Conservation (phyloP, 306 rosid species). For the Malus orientalis region DNA sequence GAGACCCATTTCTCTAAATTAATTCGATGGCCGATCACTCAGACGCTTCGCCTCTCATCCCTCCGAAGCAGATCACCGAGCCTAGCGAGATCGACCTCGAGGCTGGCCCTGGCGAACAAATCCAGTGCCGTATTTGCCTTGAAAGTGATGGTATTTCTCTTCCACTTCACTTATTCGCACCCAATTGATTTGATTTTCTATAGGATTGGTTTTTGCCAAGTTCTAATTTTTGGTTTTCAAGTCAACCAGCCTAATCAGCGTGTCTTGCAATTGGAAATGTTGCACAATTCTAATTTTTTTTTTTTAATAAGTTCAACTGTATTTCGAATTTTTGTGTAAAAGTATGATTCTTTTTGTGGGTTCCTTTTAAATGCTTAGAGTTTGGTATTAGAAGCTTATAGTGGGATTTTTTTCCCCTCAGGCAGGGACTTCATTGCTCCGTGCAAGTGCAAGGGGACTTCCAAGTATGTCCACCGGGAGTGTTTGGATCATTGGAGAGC, state of each 20-base stretch:
- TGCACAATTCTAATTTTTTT: neutral
- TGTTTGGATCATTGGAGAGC: constrained; percentile 99
- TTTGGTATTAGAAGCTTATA: neutral
- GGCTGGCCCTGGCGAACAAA: constrained; percentile 93
- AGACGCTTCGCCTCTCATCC: constrained; percentile 67
- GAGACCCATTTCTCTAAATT: neutral
- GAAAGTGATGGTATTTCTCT: constrained; percentile 75
- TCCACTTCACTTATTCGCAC: neutral
- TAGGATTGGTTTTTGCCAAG: neutral
- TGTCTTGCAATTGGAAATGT: neutral
- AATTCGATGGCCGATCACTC: constrained; percentile 68
- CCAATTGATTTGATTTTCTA: neutral
- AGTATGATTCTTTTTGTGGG: neutral
- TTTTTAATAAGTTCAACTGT: neutral
- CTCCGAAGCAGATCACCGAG: constrained; percentile 51
- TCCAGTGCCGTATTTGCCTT: constrained; percentile 97
- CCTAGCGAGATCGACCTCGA: constrained; percentile 89
- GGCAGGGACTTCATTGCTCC: constrained; percentile 99
- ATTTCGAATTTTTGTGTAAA: neutral
- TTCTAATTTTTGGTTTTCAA: neutral
- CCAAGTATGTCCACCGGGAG: constrained; percentile 93
- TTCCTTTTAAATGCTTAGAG: neutral
- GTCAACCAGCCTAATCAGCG: neutral
- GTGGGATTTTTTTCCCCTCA: constrained; percentile 22
- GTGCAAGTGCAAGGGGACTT: constrained; percentile 92